phyloP scores from a whole-genome alignment of 2,329 filamentous ascomycete species.

The Rutstroemia sp. region DNA sequence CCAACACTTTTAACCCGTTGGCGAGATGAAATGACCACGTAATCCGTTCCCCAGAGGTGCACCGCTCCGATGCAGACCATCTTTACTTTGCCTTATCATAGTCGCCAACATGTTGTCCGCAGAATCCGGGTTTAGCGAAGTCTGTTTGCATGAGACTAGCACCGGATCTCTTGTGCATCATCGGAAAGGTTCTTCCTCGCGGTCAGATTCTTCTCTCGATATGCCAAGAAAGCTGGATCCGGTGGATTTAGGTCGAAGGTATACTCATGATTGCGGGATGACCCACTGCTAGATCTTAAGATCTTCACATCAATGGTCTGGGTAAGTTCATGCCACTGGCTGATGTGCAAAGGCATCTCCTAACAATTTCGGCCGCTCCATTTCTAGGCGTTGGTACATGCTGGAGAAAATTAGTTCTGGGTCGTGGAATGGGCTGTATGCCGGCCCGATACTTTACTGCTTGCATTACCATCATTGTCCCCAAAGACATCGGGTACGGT shows the following conservation, averaged over 20 bases:
- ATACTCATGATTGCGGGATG: not conserved
- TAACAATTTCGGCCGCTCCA: not conserved
- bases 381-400: not conserved
- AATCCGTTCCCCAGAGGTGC: too few relatives aligned
- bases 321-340: not conserved
- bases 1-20: too few relatives aligned
- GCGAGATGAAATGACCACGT: too few relatives aligned
- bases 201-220: not conserved
- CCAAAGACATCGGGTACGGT: not conserved
- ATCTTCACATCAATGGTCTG: not conserved
- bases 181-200: not conserved
- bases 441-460: not conserved
- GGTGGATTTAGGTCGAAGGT: not conserved
- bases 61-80: too few relatives aligned
- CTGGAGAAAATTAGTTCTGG: not conserved
- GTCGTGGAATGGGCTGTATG: not conserved
- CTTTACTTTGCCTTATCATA: too few relatives aligned
- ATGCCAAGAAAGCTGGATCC: not conserved
- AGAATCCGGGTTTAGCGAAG: not conserved
- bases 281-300: not conserved
- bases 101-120: not conserved
- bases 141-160: not conserved
- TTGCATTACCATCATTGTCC: too few relatives aligned
- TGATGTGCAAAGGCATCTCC: not conserved
- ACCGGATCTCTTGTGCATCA: not conserved